Evolutionary conservation across 495 filamentous ascomycete species (phyloP).

Genomic region (Schizothecium vesticola): DNA sequence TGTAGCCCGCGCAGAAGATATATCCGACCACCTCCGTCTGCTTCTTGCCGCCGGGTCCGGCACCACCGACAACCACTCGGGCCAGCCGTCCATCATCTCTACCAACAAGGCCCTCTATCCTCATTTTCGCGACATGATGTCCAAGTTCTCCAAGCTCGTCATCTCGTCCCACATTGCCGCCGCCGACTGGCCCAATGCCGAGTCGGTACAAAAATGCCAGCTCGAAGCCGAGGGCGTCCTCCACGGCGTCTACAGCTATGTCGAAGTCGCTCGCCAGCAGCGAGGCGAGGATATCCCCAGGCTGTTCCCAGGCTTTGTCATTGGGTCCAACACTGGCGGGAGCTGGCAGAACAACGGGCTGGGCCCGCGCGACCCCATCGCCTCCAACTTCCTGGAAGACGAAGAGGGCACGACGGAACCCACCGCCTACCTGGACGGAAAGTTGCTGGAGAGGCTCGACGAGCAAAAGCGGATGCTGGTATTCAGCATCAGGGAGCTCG

Average conservation of each 20-base stretch:
- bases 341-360: constrained; percentile 93
- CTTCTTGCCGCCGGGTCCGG: constrained; percentile 92
- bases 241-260: constrained; percentile 88
- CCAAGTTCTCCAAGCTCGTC: constrained; percentile 95
- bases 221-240: constrained; percentile 94
- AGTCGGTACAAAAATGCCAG: constrained; percentile 88
- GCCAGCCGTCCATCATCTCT: constrained; percentile 97
- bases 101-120: constrained; percentile 95
- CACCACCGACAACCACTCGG: constrained; percentile 97
- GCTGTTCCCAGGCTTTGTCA: constrained; percentile 86
- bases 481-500: constrained; percentile 73
- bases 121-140: constrained; percentile 99
- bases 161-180: constrained; percentile 97
- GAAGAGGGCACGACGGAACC: constrained; percentile 76
- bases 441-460: constrained; percentile 75
- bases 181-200: constrained; percentile 80
- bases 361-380: constrained; percentile 57
- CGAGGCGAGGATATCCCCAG: constrained; percentile 82
- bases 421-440: constrained; percentile 63
- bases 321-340: constrained; percentile 72
- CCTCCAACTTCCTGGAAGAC: constrained; percentile 77
- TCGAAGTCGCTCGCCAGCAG: constrained; percentile 89
- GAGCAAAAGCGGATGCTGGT: constrained; percentile 75
- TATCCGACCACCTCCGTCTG: constrained; percentile 90
- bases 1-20: constrained; percentile 88